Conservation (phyloP, 1,139 yeast species). For the Yamadazyma sp. region DNA sequence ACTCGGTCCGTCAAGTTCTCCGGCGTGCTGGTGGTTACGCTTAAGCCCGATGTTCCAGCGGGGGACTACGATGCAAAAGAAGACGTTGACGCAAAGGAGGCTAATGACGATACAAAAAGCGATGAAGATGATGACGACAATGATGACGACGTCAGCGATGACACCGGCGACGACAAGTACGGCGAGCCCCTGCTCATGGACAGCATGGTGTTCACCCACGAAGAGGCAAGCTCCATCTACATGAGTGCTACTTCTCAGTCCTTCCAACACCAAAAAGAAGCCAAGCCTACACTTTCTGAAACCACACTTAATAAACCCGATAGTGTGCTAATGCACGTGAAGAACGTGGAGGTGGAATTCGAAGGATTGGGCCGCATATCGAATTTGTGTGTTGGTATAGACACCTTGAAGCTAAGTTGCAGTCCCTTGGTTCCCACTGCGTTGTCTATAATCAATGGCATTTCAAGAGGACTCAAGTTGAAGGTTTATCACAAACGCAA, state of each 20-base stretch:
- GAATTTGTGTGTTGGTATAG: constrained; percentile 48
- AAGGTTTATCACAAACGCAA: constrained; percentile 32
- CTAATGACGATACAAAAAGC: constrained; percentile 13
- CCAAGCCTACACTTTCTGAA: constrained; percentile 3
- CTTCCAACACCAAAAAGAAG: constrained; percentile 20
- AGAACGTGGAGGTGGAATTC: constrained; percentile 41
- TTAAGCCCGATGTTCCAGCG: constrained; percentile 38
- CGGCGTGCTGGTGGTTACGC: constrained; percentile 37
- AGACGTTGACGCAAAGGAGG: constrained; percentile 6
- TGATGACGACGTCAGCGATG: constrained; percentile 14
- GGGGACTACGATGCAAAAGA: constrained; percentile 21
- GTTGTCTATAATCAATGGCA: constrained; percentile 29
- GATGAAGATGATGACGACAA: constrained; percentile 13
- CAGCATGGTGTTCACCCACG: constrained; percentile 67
- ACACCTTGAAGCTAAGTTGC: constrained; percentile 42
- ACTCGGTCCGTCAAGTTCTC: constrained; percentile 38
- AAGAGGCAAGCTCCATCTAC: constrained; percentile 71
- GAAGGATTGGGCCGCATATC: constrained; percentile 52
- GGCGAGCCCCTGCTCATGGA: constrained; percentile 50
- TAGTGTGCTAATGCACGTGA: constrained; percentile 29
- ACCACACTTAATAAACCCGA: constrained; percentile 4
- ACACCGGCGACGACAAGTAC: constrained; percentile 25
- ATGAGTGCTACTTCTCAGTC: constrained; percentile 74
- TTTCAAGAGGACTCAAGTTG: constrained; percentile 32
- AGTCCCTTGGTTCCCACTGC: constrained; percentile 38